Evolutionary conservation across 225 moss, liverwort and hornwort genomes (phyloP).

Genomic region (Marchantia polymorpha): DNA sequence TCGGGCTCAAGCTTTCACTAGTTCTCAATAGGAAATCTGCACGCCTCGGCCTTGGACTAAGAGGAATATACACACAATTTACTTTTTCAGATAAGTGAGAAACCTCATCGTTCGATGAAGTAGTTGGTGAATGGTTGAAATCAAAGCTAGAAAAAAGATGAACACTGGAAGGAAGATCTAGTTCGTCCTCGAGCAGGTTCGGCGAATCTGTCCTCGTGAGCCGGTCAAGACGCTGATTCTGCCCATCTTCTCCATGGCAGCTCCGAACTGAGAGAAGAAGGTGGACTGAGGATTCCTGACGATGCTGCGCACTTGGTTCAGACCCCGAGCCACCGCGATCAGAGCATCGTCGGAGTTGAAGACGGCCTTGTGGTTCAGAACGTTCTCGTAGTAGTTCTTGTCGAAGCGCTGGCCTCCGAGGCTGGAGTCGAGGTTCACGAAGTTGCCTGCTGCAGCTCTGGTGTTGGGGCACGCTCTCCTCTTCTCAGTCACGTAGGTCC

Average conservation of each 20-base stretch:
- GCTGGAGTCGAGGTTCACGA: constrained; percentile 13
- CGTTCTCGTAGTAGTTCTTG: constrained; percentile 22
- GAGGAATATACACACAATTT: no score
- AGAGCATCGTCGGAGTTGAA: constrained; percentile 27
- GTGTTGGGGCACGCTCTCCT: constrained; percentile 12
- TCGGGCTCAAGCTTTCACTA: background rate
- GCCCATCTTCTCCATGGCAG: constrained; percentile 42
- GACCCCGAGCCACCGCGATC: constrained; percentile 2
- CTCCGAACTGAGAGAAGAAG: constrained; percentile 27
- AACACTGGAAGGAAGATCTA: background rate
- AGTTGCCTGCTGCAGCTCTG: background rate
- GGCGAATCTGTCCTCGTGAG: constrained; percentile 29
- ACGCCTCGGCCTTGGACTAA: no score
- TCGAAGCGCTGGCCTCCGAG: constrained; percentile 17
- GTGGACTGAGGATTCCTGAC: background rate
- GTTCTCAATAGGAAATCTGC: no score
- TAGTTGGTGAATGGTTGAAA: background rate
- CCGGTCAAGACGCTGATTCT: constrained; percentile 27
- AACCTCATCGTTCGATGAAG: no score
- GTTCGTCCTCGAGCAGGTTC: constrained; percentile 20
- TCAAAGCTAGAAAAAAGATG: background rate
- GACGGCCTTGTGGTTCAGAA: constrained; percentile 7
- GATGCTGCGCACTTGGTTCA: constrained; percentile 5
- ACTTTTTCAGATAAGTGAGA: no score
- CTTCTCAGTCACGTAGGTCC: constrained; percentile 12